phyloP scores from a whole-genome alignment of 495 filamentous ascomycete species.

The Aspergillus baeticus region DNA sequence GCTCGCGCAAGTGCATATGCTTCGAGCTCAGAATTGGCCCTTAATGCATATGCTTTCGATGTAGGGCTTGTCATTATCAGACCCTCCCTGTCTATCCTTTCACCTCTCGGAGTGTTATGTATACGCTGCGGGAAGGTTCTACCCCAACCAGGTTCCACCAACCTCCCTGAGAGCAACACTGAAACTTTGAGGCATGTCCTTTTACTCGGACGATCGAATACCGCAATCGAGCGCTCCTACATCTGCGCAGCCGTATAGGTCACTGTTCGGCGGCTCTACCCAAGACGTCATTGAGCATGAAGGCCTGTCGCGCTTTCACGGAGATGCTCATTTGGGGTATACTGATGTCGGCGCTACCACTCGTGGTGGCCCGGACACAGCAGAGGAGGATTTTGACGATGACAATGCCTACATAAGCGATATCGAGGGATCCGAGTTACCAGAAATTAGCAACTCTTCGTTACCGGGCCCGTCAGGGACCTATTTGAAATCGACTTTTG shows the following conservation, averaged over 20 bases:
- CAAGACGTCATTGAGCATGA: slow-evolving; percentile 22
- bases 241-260: slow-evolving; percentile 36
- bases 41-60: not conserved
- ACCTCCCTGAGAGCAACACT: not conserved
- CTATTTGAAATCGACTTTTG: not conserved
- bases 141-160: not conserved
- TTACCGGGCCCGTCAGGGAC: not conserved
- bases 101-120: not conserved
- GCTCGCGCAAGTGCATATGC: not conserved
- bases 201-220: slow-evolving; percentile 23
- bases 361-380: not conserved
- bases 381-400: slow-evolving; percentile 23
- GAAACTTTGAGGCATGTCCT: slow-evolving; percentile 33
- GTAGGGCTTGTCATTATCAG: not conserved
- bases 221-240: slow-evolving; percentile 29
- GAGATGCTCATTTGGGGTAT: not conserved
- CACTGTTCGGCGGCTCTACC: slow-evolving; percentile 34
- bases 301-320: not conserved
- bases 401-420: slow-evolving; percentile 26
- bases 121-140: not conserved
- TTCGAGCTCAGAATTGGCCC: not conserved
- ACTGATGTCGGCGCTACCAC: not conserved
- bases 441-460: not conserved
- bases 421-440: slow-evolving; percentile 12
- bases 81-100: not conserved